phyloP scores from a whole-genome alignment of 1,284 basidiomycete genomes.

The Somion occarium region DNA sequence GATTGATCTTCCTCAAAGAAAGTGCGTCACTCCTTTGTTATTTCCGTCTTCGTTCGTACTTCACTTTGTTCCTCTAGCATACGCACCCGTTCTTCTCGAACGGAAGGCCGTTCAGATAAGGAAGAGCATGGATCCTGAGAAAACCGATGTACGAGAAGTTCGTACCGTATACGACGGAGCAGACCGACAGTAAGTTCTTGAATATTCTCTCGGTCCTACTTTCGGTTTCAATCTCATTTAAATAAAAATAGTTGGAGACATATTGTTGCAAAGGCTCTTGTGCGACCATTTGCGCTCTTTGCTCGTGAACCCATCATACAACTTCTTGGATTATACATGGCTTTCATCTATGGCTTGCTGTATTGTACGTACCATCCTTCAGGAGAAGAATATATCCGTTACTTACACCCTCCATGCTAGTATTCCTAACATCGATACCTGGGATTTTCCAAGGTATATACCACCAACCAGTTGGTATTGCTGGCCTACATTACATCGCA shows the following conservation, averaged over 20 bases:
- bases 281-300: conserved; percentile 43
- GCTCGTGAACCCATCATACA: conserved; percentile 41
- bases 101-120: conserved; percentile 37
- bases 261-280: conserved; percentile 33
- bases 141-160: conserved; percentile 19
- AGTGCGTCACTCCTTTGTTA: conserved; percentile 24
- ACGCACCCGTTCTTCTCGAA: conserved; percentile 42
- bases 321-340: conserved; percentile 42
- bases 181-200: conserved; percentile 26
- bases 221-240: neutral
- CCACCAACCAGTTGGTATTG: conserved; percentile 44
- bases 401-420: conserved; percentile 25
- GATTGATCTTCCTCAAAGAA: conserved; percentile 42
- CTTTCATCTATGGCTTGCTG: conserved; percentile 46
- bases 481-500: conserved; percentile 61
- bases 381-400: too few relatives aligned
- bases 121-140: conserved; percentile 32
- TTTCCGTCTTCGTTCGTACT: neutral
- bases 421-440: conserved; percentile 63
- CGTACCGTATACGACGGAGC: conserved; percentile 24
- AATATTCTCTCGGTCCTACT: neutral
- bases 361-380: conserved; percentile 49
- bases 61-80: conserved; percentile 26
- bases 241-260: conserved; percentile 29
- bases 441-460: conserved; percentile 53